Evolutionary conservation across 495 filamentous ascomycete species (phyloP), one percentile per base, ranked within the genome.

Genomic region (Rhypophila decipiens): DNA sequence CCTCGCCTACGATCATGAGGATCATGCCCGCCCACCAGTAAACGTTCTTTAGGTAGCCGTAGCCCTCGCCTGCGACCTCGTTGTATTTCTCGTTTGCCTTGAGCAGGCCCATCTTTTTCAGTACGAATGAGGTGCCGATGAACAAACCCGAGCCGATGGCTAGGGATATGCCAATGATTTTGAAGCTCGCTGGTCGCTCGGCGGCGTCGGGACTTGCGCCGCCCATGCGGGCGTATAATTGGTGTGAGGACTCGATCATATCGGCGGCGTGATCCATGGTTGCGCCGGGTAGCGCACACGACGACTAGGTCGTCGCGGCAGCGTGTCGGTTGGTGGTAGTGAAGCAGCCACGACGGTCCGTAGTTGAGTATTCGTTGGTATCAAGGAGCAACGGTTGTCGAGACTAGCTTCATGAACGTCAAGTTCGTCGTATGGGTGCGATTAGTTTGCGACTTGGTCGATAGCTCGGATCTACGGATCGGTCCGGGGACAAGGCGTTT

Each of bases 21-120:
- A 78, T 89, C 94, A 98, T 98, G 52, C 93, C 93, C 19, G 69
- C 64, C 93, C 93, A 98, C 93, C 93, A 98, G 71, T 77, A 96
- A 17, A 74, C 69, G 61, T 98, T 98, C 76, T 94, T 96, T 56
- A 98, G 79, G 64, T 98, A 98, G 49, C 93, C 94, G 63, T 98
- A 98, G 24, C 93, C 93, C 64, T 97, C 91, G 41, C 93, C 93
- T 2, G 90, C 90, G 53, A 90, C 88, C 63, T 96, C 91, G 58
- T 94, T 86, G 67, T 96, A 96, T 69, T 97, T 98, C 53, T 87
- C 78, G 64, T 98, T 98, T 37, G 93, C 93, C 57, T 78, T 90
- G 37, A 98, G 74, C 49, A 98, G 65, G 1, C 93, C 93, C 42
- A 83, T 75, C 72, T 98, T 98, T 69, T 97, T 97, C 50, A 98